A percentile compares a stretch with the other conserved stretches of the same genome.
These are phyloP conservation scores for Zalaria obscura DNA, from an alignment of 2,329 filamentous ascomycete species.

Conservation along the genomic window DNA sequence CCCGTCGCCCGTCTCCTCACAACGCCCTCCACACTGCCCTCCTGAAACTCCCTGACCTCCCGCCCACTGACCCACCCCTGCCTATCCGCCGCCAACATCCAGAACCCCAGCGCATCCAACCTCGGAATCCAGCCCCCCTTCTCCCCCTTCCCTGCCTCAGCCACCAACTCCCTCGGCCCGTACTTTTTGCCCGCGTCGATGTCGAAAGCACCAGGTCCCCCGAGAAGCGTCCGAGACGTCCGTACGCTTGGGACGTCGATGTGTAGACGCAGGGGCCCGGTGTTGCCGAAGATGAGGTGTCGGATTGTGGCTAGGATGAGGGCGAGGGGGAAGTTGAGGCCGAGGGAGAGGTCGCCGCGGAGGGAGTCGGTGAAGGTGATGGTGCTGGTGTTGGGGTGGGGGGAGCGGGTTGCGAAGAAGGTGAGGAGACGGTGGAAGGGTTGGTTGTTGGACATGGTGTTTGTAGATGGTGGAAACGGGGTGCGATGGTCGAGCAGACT, in stretches of 20 bases:
- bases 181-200: conserved; percentile 17
- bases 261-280: conserved; percentile 15
- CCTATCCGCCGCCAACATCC: conserved; percentile 18
- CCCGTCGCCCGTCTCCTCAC: conserved; percentile 12
- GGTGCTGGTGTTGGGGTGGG: conserved; percentile 14
- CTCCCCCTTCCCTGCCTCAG: conserved; percentile 8
- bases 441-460: conserved; percentile 7
- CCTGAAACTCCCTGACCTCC: conserved; percentile 18
- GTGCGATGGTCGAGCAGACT: no score
- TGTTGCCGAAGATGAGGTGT: conserved; percentile 19
- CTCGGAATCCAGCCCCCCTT: conserved; percentile 8
- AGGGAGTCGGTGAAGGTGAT: conserved; percentile 21
- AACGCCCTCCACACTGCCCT: conserved; percentile 15
- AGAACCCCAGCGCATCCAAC: conserved; percentile 18
- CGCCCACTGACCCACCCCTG: conserved; percentile 14
- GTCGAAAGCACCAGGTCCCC: conserved; percentile 10
- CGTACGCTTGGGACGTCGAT: conserved; percentile 19
- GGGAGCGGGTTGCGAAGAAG: conserved; percentile 19
- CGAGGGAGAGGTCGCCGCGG: conserved; percentile 19
- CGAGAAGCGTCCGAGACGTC: conserved; percentile 14
- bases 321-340: conserved; percentile 23
- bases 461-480: no score
- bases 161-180: conserved; percentile 13
- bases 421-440: conserved; percentile 22
- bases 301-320: conserved; percentile 17